Base-by-base conservation (phyloP, 2,329 filamentous ascomycete genomes). In the Beauveria pseudobassiana region DNA sequence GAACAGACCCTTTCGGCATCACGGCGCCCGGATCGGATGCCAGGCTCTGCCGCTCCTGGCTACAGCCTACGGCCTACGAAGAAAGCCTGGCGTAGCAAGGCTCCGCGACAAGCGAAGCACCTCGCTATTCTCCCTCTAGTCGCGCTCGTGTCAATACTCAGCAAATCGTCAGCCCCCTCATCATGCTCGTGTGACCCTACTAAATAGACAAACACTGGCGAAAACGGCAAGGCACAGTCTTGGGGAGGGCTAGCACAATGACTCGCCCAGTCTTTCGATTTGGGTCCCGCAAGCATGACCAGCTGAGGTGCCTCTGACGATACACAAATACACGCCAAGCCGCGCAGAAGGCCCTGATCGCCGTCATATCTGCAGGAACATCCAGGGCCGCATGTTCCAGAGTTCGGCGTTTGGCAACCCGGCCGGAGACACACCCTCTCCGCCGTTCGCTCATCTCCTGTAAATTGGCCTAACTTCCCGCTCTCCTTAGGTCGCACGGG, bases 381-480 rank as follows among this genome's bases (percentile, higher is more conserved):
- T 22, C 30, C 45, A 38, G 30, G 42, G 45, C 14, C 55, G 56
- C 56, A 51, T 48, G 43, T 51, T 26, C 22, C 34, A 46, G 40
- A 46, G 53, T 38, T 56, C 43, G 26, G 26, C 24, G 20, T 30
- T 3, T 16, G 18, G 22, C 46, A 38, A n/a, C 26, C 54, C 16
- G n/a, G 52, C 22, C 53, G 30, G 34, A 38, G 28, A 28, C n/a
- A 50, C 45, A 30, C 22, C 38, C 24, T 43, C 26, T 49, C 49
- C 38, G 38, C 57, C 57, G 52, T 53, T 26, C 46, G 40, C 57
- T 60, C 57, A 60, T 60, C 49, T 60, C 57, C 40, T 52, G 57
- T 38, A 60, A 53, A 60, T 60, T 60, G 49, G 26, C 40, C 18
- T 26, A 59, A 59, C 57, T 52, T 59, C 57, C 57, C 26, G 38